phyloP scores from a whole-genome alignment of 768 basidiomycete genomes.

The Trametes gibbosa region DNA sequence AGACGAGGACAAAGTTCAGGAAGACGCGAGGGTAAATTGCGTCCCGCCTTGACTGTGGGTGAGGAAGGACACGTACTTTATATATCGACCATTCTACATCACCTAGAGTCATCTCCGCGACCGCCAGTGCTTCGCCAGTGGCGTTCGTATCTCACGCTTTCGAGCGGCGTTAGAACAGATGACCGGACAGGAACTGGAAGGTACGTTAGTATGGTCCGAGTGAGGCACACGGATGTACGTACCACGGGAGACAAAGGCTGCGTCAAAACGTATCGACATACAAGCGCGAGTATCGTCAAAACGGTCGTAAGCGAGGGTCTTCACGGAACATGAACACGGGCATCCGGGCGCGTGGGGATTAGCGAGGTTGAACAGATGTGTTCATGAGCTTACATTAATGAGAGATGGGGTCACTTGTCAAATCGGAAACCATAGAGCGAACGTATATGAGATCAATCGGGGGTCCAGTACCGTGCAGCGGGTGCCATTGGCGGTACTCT shows the following conservation, averaged over 20 bases:
- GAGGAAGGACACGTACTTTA: background rate
- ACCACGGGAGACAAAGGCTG: background rate
- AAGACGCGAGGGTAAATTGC: background rate
- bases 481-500: conserved; percentile 50
- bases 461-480: conserved; percentile 41
- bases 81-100: background rate
- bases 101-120: background rate
- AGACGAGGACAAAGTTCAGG: background rate
- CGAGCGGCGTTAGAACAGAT: background rate
- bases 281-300: no score
- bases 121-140: background rate
- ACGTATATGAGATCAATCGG: conserved; percentile 29
- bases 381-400: background rate
- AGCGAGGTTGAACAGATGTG: no score
- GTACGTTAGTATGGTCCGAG: background rate
- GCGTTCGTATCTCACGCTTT: background rate
- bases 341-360: no score
- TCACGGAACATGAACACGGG: no score
- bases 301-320: no score
- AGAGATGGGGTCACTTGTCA: background rate
- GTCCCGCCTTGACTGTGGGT: background rate
- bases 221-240: background rate
- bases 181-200: background rate
- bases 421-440: background rate
- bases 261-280: no score